These are phyloP conservation scores for Pichia sp. DNA, from an alignment of 1,139 yeast species.

Conservation along the genomic window DNA sequence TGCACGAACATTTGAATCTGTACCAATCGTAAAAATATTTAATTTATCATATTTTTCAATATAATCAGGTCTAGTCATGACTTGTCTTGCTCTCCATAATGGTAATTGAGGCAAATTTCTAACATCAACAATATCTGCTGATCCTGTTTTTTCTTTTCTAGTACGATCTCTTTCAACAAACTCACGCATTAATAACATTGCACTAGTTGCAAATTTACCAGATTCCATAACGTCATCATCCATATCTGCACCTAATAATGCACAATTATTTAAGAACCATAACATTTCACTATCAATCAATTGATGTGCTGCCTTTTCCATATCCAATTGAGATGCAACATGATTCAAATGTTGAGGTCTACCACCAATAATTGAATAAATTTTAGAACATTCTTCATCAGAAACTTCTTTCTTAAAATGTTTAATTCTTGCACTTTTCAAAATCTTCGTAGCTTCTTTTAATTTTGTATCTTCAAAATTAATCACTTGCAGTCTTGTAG, in stretches of 20 bases:
- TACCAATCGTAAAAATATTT: slow-evolving; percentile 74
- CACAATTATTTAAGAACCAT: slow-evolving; percentile 83
- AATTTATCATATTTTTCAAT: slow-evolving; percentile 69
- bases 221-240: slow-evolving; percentile 87
- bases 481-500: slow-evolving; percentile 69
- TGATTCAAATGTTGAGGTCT: slow-evolving; percentile 77
- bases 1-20: slow-evolving; percentile 67
- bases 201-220: slow-evolving; percentile 72
- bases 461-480: slow-evolving; percentile 64
- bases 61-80: slow-evolving; percentile 81
- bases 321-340: slow-evolving; percentile 61
- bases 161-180: slow-evolving; percentile 62
- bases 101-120: slow-evolving; percentile 69
- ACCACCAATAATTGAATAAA: slow-evolving; percentile 74
- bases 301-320: slow-evolving; percentile 59
- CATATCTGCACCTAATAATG: slow-evolving; percentile 68
- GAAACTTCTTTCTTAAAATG: slow-evolving; percentile 39
- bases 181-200: slow-evolving; percentile 69
- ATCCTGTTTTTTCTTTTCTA: slow-evolving; percentile 22
- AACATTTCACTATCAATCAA: slow-evolving; percentile 76
- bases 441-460: slow-evolving; percentile 49
- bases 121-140: slow-evolving; percentile 23
- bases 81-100: slow-evolving; percentile 76
- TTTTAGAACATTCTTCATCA: slow-evolving; percentile 32
- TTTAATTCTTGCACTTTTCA: slow-evolving; percentile 48